Conservation (phyloP, 139 green algal species). For the Volvox africanus region DNA sequence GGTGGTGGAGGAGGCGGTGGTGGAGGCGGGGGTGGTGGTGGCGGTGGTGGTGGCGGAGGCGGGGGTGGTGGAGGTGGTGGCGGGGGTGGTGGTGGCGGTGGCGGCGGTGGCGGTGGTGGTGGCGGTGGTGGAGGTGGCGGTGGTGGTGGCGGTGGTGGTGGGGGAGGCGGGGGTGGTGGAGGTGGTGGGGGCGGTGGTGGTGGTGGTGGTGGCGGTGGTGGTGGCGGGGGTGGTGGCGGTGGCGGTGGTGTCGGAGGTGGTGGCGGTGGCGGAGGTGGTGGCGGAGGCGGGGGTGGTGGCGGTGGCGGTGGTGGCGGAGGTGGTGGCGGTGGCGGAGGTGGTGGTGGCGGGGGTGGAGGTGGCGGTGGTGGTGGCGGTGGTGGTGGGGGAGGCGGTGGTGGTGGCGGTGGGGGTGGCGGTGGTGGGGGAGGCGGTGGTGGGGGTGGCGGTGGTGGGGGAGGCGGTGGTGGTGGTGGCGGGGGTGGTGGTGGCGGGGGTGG, state of each 20-base stretch:
- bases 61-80: background rate
- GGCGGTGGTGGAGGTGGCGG: background rate
- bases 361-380: background rate
- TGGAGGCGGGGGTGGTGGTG: background rate
- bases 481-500: too few relatives aligned
- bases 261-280: background rate
- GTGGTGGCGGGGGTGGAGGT: background rate
- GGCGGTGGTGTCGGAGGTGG: background rate
- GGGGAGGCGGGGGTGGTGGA: background rate
- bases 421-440: background rate
- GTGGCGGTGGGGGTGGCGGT: too few relatives aligned
- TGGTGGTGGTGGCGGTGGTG: too few relatives aligned
- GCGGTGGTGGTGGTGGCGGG: too few relatives aligned
- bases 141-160: too few relatives aligned
- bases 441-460: background rate
- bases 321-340: background rate
- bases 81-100: too few relatives aligned
- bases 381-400: background rate
- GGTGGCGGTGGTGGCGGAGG: background rate
- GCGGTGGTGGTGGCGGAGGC: background rate
- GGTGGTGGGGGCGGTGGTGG: background rate
- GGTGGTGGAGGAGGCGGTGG: background rate
- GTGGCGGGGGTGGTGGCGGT: background rate
- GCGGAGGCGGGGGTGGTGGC: background rate
- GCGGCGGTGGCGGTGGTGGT: too few relatives aligned